Evolutionary conservation across 2,329 filamentous ascomycete species (phyloP), one percentile per base, ranked within the genome.

Genomic region (Sclerotiophoma versabilis): DNA sequence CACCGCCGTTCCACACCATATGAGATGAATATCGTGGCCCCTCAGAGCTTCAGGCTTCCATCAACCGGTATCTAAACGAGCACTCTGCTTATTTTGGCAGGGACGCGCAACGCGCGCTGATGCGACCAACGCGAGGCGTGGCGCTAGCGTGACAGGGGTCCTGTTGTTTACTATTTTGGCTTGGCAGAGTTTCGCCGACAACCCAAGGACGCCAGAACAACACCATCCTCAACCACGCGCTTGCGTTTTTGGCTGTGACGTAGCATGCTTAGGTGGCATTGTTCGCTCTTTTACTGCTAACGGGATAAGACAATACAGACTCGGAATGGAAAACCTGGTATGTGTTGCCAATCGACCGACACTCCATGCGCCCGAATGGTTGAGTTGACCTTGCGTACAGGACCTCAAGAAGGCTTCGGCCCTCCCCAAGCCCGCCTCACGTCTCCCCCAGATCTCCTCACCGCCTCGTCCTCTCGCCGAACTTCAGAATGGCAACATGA

Each of bases 401-500:
- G 62, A 54, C 41, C 45, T 62, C 37, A 47, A 49, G 32, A 70
- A 69, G 62, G 59, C 68, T 22, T 71, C 72, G 33, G 71, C 71
- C 39, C 49, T 75, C 45, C 51, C 51, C 12, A 69, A 66, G 48
- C 67, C 62, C 9, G 68, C 70, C 11, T 61, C 68, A 2, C 69
- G 64, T 37, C 59, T 71, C 23, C 58, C 60, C 22, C 50, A 64
- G 33, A 48, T 70, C 23, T 55, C 65, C 1, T 66, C 69, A 32
- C 66, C 68, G 10, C 54, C 65, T 25, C 64, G 66, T 17, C 68
- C 72, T 38, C 76, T 86, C 33, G 71, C 69, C 54, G 83, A 86
- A 64, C 75, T 85, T 70, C 81, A 77, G 25, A 75, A 79, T 4
- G 77, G 82, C 11, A 77, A 76, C 33, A 80, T 79, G 60, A 88